Percentiles rank a stretch among this genome's conserved stretches.
These are phyloP conservation scores for Candida piceae DNA, from an alignment of 805 yeast species.

Conservation along the genomic window DNA sequence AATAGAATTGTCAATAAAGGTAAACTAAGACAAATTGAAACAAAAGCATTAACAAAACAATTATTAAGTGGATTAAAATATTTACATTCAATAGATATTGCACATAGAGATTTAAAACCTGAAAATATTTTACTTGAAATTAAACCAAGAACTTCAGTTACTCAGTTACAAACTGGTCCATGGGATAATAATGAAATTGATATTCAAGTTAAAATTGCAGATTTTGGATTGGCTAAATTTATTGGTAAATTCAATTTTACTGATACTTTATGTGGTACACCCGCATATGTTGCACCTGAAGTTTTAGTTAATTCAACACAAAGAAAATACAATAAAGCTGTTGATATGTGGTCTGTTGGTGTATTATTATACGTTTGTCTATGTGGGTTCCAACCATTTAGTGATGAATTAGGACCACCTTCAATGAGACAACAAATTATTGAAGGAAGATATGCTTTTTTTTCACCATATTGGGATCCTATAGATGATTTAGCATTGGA, in stretches of 20 bases:
- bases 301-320: conserved; percentile 48
- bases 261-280: conserved; percentile 79
- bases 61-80: conserved; percentile 65
- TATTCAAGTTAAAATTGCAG: conserved; percentile 69
- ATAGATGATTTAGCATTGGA: conserved; percentile 63
- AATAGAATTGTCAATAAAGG: conserved; percentile 66
- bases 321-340: conserved; percentile 61
- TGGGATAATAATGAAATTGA: conserved; percentile 59
- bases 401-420: conserved; percentile 79
- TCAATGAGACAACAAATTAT: conserved; percentile 70
- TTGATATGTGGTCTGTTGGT: conserved; percentile 81
- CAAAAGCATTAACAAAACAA: conserved; percentile 52
- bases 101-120: conserved; percentile 93
- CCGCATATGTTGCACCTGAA: conserved; percentile 85
- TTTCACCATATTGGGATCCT: conserved; percentile 75
- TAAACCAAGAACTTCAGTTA: conserved; percentile 24
- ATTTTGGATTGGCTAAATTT: conserved; percentile 69
- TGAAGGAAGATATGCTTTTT: conserved; percentile 64
- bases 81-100: conserved; percentile 86
- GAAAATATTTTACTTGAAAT: conserved; percentile 71
- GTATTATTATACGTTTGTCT: conserved; percentile 72
- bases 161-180: conserved; percentile 35
- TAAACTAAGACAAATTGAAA: conserved; percentile 54
- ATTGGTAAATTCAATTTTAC: conserved; percentile 72
- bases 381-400: conserved; percentile 83